Evolutionary conservation across 768 basidiomycete genomes (phyloP), one percentile per base, ranked within the genome.

Genomic region (Chalciporus piperatus): DNA sequence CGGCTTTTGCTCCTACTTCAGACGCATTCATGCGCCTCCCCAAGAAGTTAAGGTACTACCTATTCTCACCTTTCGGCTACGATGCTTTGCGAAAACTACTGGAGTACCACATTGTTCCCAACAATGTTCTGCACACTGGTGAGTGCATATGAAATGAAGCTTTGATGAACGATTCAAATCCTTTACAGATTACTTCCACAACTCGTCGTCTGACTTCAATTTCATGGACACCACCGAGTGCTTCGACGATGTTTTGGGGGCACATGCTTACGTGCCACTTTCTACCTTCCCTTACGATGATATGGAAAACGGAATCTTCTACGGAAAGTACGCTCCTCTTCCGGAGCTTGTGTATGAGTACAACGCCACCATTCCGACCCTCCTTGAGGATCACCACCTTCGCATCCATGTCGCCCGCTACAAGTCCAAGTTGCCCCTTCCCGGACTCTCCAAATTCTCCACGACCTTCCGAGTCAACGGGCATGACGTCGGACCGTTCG

Each of bases 61-160:
- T 85, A 45, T 84, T 85, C 66, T 84, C 83, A 4, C 80, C 82
- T 1, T 78, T 81, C 48, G 84, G 84, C 7, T 68, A 72, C 28
- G 64, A 57, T 17, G 76, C 67, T 11, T 54, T 86, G 46, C 75
- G 70, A 55, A 84, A 83, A 65, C 51, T 86, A 17, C 58, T 87
- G 13, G 69, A 79, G 41, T 85, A 76, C 66, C 84, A 87, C 65
- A 72, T 80, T 50, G 74, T 80, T 6, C 81, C 81, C 0, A 66
- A 73, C 10, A 52, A 70, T 14, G 67, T 81, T 20, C 65, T 83
- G n/a, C 72, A 80, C 57, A 76, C 77, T 5, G 77, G 83, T 74
- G 47, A 70, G 71, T 59, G 37, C 30, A 32, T 9, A 13, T 33
- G 37, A n/a, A 14, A 5, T 13, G 33, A n/a, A 22, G 23, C 20